Conservation (phyloP, 768 basidiomycete species). For the Tricholoma flavovirens region DNA sequence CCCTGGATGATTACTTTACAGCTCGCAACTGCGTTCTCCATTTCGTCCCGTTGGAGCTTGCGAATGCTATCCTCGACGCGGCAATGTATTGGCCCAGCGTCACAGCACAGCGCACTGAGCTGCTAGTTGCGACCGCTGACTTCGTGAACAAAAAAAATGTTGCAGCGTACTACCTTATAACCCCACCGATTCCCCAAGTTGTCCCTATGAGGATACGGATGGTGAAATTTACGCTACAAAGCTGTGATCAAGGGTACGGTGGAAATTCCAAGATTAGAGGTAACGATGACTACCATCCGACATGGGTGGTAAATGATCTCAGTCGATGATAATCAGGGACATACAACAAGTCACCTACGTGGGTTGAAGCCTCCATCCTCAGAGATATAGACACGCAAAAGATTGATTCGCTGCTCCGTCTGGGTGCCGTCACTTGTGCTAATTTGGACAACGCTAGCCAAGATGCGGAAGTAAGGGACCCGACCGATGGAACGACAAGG, state of each 20-base stretch:
- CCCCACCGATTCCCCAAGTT: constrained; percentile 12
- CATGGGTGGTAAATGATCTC: neutral
- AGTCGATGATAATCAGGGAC: constrained; percentile 13
- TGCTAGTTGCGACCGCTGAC: constrained; percentile 7
- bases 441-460: neutral
- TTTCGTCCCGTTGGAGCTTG: constrained; percentile 22
- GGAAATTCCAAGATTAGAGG: constrained; percentile 18
- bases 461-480: constrained; percentile 3
- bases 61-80: constrained; percentile 19
- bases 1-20: constrained; percentile 14
- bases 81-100: constrained; percentile 25
- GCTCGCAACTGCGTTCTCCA: constrained; percentile 13
- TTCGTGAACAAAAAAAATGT: constrained; percentile 1
- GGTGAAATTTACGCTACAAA: constrained; percentile 15
- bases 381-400: constrained; percentile 8
- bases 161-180: constrained; percentile 15
- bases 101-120: neutral
- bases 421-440: neutral
- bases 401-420: neutral
- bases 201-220: constrained; percentile 12
- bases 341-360: constrained; percentile 25
- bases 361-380: constrained; percentile 30
- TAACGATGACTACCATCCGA: neutral
- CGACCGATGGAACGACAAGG: constrained; percentile 8
- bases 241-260: constrained; percentile 29